phyloP scores from a whole-genome alignment of 257 asterid species.

The Petrea volubilis region DNA sequence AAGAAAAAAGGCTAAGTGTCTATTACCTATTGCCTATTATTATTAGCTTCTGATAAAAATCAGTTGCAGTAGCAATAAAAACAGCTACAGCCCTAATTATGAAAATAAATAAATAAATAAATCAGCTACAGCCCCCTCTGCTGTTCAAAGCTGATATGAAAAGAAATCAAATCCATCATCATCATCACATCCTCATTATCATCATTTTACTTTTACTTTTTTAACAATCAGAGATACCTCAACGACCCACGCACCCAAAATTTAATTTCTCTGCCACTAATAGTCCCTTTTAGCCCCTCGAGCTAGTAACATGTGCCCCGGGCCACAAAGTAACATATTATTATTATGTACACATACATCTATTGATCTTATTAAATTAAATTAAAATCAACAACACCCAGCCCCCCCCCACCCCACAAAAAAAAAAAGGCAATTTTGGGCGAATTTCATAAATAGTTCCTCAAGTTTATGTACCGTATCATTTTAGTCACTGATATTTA shows the following conservation, averaged over 20 bases:
- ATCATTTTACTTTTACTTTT: neutral
- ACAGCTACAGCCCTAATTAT: neutral
- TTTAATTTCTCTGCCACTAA: neutral
- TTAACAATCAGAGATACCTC: neutral
- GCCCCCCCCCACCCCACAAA: too few species aligned
- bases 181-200: slow-evolving; percentile 10
- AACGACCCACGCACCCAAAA: neutral
- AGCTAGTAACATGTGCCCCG: too few species aligned
- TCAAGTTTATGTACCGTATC: too few species aligned
- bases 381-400: too few species aligned
- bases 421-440: too few species aligned
- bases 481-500: too few species aligned
- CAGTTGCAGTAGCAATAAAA: slow-evolving; percentile 14
- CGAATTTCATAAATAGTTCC: too few species aligned
- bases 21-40: neutral
- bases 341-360: too few species aligned
- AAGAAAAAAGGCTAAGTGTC: slow-evolving; percentile 26
- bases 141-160: too few species aligned
- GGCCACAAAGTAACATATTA: too few species aligned
- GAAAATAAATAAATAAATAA: neutral
- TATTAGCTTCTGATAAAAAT: slow-evolving; percentile 8
- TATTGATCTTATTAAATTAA: too few species aligned
- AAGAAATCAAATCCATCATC: neutral
- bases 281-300: too few species aligned
- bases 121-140: neutral